phyloP scores from a whole-genome alignment of 2,329 filamentous ascomycete species.

The Pseudogymnoascus destructans region DNA sequence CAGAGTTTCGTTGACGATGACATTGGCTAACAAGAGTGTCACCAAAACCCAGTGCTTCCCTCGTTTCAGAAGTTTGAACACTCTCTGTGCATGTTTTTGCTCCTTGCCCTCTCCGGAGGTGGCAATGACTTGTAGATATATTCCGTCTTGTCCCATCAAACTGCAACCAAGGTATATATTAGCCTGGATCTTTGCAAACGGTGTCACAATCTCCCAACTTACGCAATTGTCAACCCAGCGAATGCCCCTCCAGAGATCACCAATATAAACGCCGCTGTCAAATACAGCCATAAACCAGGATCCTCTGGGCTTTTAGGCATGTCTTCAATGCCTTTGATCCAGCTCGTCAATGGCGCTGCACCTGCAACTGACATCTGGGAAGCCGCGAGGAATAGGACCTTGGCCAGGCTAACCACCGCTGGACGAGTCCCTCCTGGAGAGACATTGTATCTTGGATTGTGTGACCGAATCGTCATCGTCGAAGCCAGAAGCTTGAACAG shows the following conservation, averaged over 20 bases:
- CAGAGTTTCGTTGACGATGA: constrained; percentile 90
- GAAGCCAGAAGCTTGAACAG: neutral
- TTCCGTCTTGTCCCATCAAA: constrained; percentile 57
- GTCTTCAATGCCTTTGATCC: constrained; percentile 32
- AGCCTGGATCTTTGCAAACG: neutral
- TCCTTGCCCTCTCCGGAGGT: constrained; percentile 69
- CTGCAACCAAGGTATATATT: constrained; percentile 12
- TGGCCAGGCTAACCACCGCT: constrained; percentile 38
- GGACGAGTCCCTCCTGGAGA: constrained; percentile 28
- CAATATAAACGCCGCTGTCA: constrained; percentile 52
- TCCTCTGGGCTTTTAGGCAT: constrained; percentile 40
- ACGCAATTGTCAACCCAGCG: constrained; percentile 80
- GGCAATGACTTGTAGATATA: constrained; percentile 85
- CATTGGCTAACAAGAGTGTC: constrained; percentile 80
- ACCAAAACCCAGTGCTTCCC: constrained; percentile 97
- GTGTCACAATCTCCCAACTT: constrained; percentile 25
- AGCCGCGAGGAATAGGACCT: constrained; percentile 37
- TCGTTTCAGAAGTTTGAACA: constrained; percentile 63
- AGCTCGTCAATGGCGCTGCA: constrained; percentile 26
- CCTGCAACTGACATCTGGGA: constrained; percentile 27
- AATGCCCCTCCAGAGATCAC: constrained; percentile 70
- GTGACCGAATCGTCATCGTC: neutral
- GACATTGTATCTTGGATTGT: constrained; percentile 4
- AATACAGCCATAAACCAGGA: constrained; percentile 65
- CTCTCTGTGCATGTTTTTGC: constrained; percentile 66